These are phyloP conservation scores for Tricholoma matsutake DNA, from an alignment of 768 basidiomycete genomes.

Conservation along the genomic window DNA sequence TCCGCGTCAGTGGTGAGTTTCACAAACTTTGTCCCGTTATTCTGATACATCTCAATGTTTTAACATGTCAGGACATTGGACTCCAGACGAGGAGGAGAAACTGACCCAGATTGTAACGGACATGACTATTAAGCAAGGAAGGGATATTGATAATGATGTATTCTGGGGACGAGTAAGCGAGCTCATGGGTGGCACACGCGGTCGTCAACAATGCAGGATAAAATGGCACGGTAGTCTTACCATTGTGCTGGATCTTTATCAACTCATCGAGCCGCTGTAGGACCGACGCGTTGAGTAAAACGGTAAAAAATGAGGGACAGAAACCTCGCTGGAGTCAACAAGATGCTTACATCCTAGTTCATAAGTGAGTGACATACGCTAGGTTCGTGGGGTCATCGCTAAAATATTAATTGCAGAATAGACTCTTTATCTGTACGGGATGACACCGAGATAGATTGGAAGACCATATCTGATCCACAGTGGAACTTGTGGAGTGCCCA, in stretches of 20 bases:
- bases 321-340: slow-evolving; percentile 71
- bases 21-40: neutral
- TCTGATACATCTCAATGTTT: neutral
- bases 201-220: slow-evolving; percentile 81
- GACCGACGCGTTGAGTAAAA: slow-evolving; percentile 75
- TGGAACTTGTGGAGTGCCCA: slow-evolving; percentile 90
- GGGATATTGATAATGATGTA: slow-evolving; percentile 71
- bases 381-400: neutral
- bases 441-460: slow-evolving; percentile 87
- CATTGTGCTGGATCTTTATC: neutral
- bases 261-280: slow-evolving; percentile 31
- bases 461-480: slow-evolving; percentile 62
- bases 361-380: slow-evolving; percentile 55
- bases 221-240: slow-evolving; percentile 58
- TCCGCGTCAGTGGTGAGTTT: slow-evolving; percentile 53
- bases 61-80: slow-evolving; percentile 58
- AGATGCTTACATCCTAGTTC: slow-evolving; percentile 78
- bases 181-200: slow-evolving; percentile 72
- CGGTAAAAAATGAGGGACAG: slow-evolving; percentile 67
- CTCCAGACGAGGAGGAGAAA: slow-evolving; percentile 74
- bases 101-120: slow-evolving; percentile 72
- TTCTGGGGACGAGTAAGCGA: slow-evolving; percentile 81
- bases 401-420: slow-evolving; percentile 43
- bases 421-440: slow-evolving; percentile 72
- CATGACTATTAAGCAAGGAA: slow-evolving; percentile 71